A percentile compares a stretch with the other conserved stretches of the same genome.
phyloP scores from a whole-genome alignment of 176 grass and related monocot genomes.

The Eragrostis curvula region DNA sequence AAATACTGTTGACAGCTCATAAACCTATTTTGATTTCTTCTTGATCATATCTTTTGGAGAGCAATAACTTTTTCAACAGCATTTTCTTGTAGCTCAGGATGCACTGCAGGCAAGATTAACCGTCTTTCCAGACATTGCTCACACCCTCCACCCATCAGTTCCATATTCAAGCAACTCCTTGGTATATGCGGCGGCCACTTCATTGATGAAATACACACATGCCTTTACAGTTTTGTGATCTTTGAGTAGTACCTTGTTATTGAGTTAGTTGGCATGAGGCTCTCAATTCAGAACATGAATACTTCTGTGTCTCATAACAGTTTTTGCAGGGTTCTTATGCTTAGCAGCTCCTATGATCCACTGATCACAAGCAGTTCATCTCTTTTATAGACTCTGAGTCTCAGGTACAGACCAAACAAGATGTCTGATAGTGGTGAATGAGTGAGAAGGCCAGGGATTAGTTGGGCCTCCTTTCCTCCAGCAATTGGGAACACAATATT shows the following conservation, averaged over 20 bases:
- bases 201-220: neutral
- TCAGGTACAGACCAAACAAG: neutral
- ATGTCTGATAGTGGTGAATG: neutral
- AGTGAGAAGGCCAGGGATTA: neutral
- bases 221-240: neutral
- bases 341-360: neutral
- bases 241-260: neutral
- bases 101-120: neutral
- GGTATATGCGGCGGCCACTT: neutral
- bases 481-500: neutral
- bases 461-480: constrained; percentile 9
- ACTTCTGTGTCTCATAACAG: neutral
- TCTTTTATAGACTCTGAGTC: neutral
- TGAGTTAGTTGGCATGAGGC: neutral
- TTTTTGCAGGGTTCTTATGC: neutral
- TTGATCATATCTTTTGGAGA: neutral
- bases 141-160: neutral
- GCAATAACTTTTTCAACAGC: neutral
- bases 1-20: neutral
- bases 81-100: neutral
- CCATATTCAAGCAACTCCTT: neutral
- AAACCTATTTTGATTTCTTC: neutral
- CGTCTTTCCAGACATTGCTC: neutral
- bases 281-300: constrained; percentile 7
- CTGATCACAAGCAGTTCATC: neutral